Percentiles rank a stretch among this genome's conserved stretches.
These are phyloP conservation scores for Boletellus deceptivus DNA, from an alignment of 1,284 basidiomycete species.

Conservation along the genomic window DNA sequence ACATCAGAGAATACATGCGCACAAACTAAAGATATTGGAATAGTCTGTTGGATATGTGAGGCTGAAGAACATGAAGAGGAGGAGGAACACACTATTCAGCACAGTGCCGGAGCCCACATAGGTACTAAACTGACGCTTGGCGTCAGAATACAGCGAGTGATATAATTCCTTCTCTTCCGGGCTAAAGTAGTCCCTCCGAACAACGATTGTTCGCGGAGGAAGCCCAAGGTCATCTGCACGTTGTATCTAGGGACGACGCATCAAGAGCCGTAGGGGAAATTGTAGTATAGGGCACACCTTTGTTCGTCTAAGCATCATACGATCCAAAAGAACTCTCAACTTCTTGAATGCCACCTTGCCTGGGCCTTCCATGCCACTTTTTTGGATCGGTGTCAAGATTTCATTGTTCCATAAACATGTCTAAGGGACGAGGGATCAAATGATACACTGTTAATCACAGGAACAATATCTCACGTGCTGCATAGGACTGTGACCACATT, in stretches of 20 bases:
- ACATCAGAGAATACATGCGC: constrained; percentile 27
- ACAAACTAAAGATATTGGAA: constrained; percentile 91
- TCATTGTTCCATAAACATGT: constrained; percentile 92
- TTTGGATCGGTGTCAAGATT: constrained; percentile 93
- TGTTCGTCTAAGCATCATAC: constrained; percentile 94
- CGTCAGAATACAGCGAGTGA: constrained; percentile 88
- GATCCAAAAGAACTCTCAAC: constrained; percentile 82
- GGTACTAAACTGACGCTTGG: constrained; percentile 89
- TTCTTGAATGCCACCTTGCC: constrained; percentile 88
- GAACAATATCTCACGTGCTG: constrained; percentile 64
- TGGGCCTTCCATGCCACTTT: constrained; percentile 70
- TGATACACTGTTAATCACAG: constrained; percentile 1
- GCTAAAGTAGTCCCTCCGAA: constrained; percentile 92
- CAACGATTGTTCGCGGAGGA: constrained; percentile 91
- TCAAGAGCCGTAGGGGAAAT: neutral
- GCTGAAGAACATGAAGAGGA: neutral
- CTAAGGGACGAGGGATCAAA: constrained; percentile 35
- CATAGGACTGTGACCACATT: constrained; percentile 94
- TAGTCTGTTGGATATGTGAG: constrained; percentile 60
- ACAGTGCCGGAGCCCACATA: constrained; percentile 91
- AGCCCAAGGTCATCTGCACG: constrained; percentile 95
- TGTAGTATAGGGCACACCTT: constrained; percentile 49
- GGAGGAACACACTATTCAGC: constrained; percentile 73
- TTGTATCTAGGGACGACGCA: constrained; percentile 74
- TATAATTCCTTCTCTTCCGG: constrained; percentile 97